Percentiles rank a stretch among this genome's conserved stretches.
These are phyloP conservation scores for Lactarius pseudohatsudake DNA, from an alignment of 768 basidiomycete species.

Conservation along the genomic window DNA sequence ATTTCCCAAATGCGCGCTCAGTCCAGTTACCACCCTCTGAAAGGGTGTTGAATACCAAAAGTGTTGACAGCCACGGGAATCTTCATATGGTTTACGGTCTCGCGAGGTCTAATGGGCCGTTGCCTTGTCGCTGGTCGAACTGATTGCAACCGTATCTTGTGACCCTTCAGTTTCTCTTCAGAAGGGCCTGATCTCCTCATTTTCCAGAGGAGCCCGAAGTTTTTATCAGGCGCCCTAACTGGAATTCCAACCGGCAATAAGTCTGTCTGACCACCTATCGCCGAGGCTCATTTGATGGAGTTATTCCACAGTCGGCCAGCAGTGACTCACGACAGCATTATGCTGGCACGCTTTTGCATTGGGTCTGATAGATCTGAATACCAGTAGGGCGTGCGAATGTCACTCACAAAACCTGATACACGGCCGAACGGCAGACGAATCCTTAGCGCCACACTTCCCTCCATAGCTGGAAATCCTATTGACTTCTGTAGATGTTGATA, in stretches of 20 bases:
- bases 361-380: neutral
- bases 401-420: neutral
- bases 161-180: constrained; percentile 14
- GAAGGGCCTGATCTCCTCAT: constrained; percentile 18
- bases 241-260: constrained; percentile 5
- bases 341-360: neutral
- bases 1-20: constrained; percentile 5
- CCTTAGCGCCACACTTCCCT: constrained; percentile 22
- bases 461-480: constrained; percentile 20
- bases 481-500: constrained; percentile 10
- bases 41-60: constrained; percentile 6
- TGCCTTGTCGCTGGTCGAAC: neutral
- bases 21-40: constrained; percentile 2
- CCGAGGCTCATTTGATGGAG: constrained; percentile 3
- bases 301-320: neutral
- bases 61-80: constrained; percentile 6
- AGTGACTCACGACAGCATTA: neutral
- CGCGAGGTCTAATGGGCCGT: constrained; percentile 6
- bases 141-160: constrained; percentile 4
- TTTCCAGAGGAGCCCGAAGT: constrained; percentile 11
- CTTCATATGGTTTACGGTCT: constrained; percentile 2
- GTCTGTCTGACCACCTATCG: neutral
- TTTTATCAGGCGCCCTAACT: neutral
- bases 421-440: constrained; percentile 1
- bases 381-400: neutral